Percentiles rank a stretch among this genome's conserved stretches.
These are phyloP conservation scores for Trichomonas gallinae DNA, from an alignment of 208 protist genomes.

Conservation along the genomic window DNA sequence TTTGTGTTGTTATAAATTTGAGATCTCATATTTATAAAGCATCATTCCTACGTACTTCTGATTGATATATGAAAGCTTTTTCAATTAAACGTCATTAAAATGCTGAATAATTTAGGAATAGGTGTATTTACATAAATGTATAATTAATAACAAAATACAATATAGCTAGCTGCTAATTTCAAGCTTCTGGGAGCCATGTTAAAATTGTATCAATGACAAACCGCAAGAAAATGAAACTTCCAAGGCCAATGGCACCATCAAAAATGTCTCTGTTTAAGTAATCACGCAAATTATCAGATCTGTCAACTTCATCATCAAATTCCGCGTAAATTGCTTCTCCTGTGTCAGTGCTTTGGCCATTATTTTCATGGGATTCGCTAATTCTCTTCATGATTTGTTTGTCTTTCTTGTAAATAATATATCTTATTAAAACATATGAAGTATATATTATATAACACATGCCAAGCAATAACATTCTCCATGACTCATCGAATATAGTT, in stretches of 20 bases:
- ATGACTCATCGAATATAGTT: neutral
- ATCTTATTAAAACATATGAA: neutral
- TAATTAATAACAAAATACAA: too few species aligned
- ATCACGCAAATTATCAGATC: neutral
- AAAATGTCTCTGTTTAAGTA: neutral
- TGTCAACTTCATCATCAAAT: neutral
- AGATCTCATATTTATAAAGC: too few species aligned
- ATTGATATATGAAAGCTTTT: too few species aligned
- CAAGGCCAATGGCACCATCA: neutral
- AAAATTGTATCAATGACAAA: too few species aligned
- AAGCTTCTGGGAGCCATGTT: too few species aligned
- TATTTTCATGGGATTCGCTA: neutral
- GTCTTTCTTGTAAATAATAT: neutral
- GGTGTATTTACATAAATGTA: too few species aligned
- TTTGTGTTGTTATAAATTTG: too few species aligned
- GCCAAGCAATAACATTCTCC: neutral
- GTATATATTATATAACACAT: neutral
- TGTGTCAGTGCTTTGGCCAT: neutral
- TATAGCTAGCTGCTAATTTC: too few species aligned
- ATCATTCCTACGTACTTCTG: too few species aligned
- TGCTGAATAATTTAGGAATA: too few species aligned
- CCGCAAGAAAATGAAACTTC: neutral
- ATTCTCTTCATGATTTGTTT: neutral
- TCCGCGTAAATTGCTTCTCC: neutral
- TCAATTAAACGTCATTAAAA: too few species aligned